Base-by-base conservation (phyloP, 192 early-diverging fungal genomes). In the Backusella sp. region DNA sequence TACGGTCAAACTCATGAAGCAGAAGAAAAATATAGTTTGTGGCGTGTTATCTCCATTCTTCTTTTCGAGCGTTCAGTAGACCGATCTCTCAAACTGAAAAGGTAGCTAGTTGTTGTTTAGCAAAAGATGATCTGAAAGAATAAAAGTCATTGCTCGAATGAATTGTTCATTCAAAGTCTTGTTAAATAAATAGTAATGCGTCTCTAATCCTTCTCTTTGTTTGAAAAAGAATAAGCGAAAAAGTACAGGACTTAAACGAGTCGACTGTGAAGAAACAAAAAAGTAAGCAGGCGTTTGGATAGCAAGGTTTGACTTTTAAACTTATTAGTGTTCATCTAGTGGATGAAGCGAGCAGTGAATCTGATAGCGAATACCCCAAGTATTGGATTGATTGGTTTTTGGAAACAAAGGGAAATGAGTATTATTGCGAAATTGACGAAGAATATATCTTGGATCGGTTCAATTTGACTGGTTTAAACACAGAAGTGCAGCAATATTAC, bases 381-480 rank as follows among this genome's bases (percentile, higher is more conserved):
- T 92, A 93, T 83, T 98, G 96, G 96, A 89, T 96, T 49, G 96
- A 98, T 82, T 96, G 94, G 94, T 98, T 98, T 81, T 89, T 92
- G 76, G 87, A 87, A 35, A 88, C 90, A 41, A 94, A 94, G 70
- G 98, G 97, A 65, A 96, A 98, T 82, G 98, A 99, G 77, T 95
- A 96, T 81, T 97, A 96, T 87, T 98, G 96, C 84, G 94, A 96
- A 66, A 92, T 99, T n/a, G 98, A 99, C 80, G 94, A 95, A 79
- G 95, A 96, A 15, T 99, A 95, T 83, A 96, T 99, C 56, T 83
- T 92, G 73, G 98, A 99, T 88, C 86, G 95, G 35, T 99, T 99
- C 89, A 99, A 99, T 80, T 84, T 99, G 72, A 96, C 97, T 6
- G 95, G 96, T 44, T 88, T 99, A 62, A 91, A 90, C 74, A 82